Percentiles rank a stretch among this genome's conserved stretches.
phyloP scores from a whole-genome alignment of 208 protist genomes.

The Leishmania lainsoni region DNA sequence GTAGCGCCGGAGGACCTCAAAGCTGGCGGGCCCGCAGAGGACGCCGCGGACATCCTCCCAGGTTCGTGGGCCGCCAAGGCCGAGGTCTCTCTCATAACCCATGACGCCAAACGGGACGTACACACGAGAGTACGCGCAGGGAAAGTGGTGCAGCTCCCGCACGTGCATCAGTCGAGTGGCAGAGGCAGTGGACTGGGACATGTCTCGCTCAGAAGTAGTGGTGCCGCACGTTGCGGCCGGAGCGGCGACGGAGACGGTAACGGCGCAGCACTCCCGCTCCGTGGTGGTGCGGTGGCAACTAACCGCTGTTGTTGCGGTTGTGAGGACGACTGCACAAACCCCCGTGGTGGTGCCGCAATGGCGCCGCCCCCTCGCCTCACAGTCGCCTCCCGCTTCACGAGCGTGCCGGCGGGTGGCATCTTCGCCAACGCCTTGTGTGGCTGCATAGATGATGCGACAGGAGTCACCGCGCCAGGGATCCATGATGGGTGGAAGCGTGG shows the following conservation, averaged over 20 bases:
- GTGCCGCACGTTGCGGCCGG: not conserved
- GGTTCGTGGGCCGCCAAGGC: slow-evolving; percentile 31
- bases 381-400: not conserved
- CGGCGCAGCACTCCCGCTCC: not conserved
- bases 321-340: not conserved
- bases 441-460: not conserved
- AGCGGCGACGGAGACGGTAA: not conserved
- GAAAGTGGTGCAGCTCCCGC: slow-evolving; percentile 63
- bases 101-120: slow-evolving; percentile 56
- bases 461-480: not conserved
- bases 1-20: slow-evolving; percentile 54
- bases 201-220: not conserved
- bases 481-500: not conserved
- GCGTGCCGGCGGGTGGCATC: not conserved
- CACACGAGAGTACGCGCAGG: slow-evolving; percentile 35
- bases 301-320: not conserved
- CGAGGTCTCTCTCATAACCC: slow-evolving; percentile 39
- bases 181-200: not conserved
- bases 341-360: not conserved
- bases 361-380: not conserved
- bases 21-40: slow-evolving; percentile 54
- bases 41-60: slow-evolving; percentile 55
- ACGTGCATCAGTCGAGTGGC: slow-evolving; percentile 28
- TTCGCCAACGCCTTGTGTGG: not conserved
- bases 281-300: not conserved